Conservation (phyloP, 257 asterid genomes). For the Ilex asprella region DNA sequence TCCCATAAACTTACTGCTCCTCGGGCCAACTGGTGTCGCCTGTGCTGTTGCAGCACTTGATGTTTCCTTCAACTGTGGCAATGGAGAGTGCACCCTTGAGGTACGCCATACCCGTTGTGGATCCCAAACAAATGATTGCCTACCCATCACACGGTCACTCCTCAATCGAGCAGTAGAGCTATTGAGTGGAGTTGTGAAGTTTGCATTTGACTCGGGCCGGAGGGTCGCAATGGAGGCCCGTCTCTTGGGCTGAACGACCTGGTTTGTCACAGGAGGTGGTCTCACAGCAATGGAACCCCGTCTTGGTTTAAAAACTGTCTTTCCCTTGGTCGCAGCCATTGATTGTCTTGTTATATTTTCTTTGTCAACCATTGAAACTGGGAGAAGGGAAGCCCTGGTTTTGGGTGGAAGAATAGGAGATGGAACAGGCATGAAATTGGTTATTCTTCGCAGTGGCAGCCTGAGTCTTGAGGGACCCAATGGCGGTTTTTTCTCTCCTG, state of each 20-base stretch:
- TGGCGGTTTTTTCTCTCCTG: slow-evolving; percentile 71
- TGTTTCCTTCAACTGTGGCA: slow-evolving; percentile 30
- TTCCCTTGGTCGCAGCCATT: slow-evolving; percentile 24
- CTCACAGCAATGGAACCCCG: slow-evolving; percentile 66
- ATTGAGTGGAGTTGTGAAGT: slow-evolving; percentile 38
- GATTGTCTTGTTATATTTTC: slow-evolving; percentile 40
- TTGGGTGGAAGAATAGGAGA: slow-evolving; percentile 40
- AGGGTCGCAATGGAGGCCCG: slow-evolving; percentile 79
- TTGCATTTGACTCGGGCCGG: slow-evolving; percentile 40
- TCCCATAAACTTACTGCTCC: slow-evolving; percentile 52
- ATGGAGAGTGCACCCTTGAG: slow-evolving; percentile 60
- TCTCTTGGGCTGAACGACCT: slow-evolving; percentile 55
- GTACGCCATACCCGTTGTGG: slow-evolving; percentile 67
- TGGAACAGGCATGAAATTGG: slow-evolving; percentile 46
- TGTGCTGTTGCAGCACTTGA: slow-evolving; percentile 17
- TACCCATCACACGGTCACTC: slow-evolving; percentile 45
- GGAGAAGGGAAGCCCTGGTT: slow-evolving; percentile 46
- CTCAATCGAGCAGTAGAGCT: slow-evolving; percentile 31
- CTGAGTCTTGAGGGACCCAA: slow-evolving; percentile 67
- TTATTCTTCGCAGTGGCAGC: slow-evolving; percentile 66
- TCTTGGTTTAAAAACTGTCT: slow-evolving; percentile 46
- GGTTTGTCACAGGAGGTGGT: slow-evolving; percentile 34
- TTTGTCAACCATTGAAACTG: slow-evolving; percentile 45
- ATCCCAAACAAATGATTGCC: slow-evolving; percentile 76
- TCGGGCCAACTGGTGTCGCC: slow-evolving; percentile 48